phyloP scores from a whole-genome alignment of 495 filamentous ascomycete genomes.

The Parachaetomium inaequale region DNA sequence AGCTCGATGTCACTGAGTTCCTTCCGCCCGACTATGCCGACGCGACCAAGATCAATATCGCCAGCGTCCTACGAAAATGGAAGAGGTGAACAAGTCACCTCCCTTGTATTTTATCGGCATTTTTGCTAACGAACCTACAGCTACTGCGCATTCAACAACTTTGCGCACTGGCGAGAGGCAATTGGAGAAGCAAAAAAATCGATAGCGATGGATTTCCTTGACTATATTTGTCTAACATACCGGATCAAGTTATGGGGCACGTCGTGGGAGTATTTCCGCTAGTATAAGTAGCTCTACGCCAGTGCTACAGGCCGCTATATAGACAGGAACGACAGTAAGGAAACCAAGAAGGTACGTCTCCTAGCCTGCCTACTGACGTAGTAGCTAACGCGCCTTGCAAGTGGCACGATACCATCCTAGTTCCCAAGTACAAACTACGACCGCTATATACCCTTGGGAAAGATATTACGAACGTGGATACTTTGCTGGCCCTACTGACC shows the following conservation, averaged over 20 bases:
- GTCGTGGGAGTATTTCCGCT: constrained; percentile 27
- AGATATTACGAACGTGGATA: constrained; percentile 15
- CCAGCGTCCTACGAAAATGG: no score
- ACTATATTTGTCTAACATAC: constrained; percentile 24
- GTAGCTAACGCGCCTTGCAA: constrained; percentile 8
- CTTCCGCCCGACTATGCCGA: neutral
- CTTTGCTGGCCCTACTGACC: constrained; percentile 25
- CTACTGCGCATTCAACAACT: neutral
- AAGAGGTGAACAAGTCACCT: constrained; percentile 4
- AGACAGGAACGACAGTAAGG: constrained; percentile 28
- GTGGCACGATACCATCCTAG: constrained; percentile 29
- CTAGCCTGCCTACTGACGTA: constrained; percentile 8
- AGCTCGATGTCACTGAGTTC: no score
- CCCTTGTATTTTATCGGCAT: neutral
- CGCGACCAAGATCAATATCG: no score
- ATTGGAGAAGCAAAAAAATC: constrained; percentile 18
- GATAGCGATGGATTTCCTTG: constrained; percentile 30
- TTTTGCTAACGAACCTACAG: constrained; percentile 5
- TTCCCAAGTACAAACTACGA: constrained; percentile 30
- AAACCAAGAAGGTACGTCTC: constrained; percentile 39
- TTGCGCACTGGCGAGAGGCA: constrained; percentile 25
- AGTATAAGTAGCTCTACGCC: constrained; percentile 28
- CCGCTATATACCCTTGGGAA: constrained; percentile 31
- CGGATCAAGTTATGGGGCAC: constrained; percentile 18
- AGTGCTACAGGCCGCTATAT: constrained; percentile 23